Percentiles rank a stretch among this genome's conserved stretches.
Conservation (phyloP, 331 rosid species). For the Cucumis variabilis region DNA sequence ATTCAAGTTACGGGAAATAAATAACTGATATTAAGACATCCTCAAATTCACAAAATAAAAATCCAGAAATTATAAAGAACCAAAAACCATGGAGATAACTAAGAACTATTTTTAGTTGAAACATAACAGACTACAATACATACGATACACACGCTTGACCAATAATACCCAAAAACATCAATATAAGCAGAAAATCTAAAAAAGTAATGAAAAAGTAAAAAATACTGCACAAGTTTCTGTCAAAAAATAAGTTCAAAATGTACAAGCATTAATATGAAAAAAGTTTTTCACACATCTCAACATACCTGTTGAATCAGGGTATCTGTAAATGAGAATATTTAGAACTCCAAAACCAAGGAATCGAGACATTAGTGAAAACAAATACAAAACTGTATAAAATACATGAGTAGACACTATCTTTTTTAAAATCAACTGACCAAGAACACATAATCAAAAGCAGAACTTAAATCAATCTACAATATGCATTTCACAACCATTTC, state of each 20-base stretch:
- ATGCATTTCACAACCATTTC: too few relatives aligned
- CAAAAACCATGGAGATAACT: not conserved
- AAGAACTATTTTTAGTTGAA: not conserved
- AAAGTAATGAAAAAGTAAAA: not conserved
- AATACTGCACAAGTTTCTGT: not conserved
- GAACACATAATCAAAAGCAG: too few relatives aligned
- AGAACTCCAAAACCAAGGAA: constrained; percentile 21
- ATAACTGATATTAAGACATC: too few relatives aligned
- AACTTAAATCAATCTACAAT: too few relatives aligned
- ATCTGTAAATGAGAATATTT: constrained; percentile 7
- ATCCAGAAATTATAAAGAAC: not conserved
- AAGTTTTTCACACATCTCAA: constrained; percentile 13
- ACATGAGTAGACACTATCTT: not conserved
- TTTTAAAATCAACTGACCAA: too few relatives aligned
- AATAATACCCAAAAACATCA: not conserved
- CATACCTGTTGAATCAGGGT: constrained; percentile 88
- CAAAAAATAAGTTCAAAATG: constrained; percentile 7
- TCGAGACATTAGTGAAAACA: not conserved
- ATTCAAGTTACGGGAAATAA: not conserved
- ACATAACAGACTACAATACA: not conserved
- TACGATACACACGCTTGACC: not conserved
- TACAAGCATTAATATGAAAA: not conserved
- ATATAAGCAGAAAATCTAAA: not conserved
- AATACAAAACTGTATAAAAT: not conserved
- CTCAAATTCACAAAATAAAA: too few relatives aligned